A percentile compares a stretch with the other conserved stretches of the same genome.
Evolutionary conservation across 805 yeast genomes (phyloP).

Genomic region (Scheffersomyces amazonensis): DNA sequence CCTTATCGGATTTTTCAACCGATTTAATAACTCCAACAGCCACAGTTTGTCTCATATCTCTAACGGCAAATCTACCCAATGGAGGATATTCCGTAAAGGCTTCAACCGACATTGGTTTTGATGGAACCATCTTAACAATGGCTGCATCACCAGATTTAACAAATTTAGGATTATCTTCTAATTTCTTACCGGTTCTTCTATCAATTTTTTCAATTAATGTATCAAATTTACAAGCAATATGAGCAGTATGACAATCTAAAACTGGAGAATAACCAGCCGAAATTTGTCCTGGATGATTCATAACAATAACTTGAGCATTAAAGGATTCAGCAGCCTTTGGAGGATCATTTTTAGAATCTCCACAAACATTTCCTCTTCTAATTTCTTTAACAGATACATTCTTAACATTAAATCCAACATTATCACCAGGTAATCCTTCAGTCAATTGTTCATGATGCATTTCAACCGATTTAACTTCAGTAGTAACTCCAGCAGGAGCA

Average conservation of each 20-base stretch:
- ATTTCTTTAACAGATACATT: conserved; percentile 85
- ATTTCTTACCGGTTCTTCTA: conserved; percentile 57
- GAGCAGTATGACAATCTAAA: conserved; percentile 90
- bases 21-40: conserved; percentile 98
- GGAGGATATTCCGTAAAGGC: conserved; percentile 45
- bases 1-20: conserved; percentile 46
- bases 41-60: conserved; percentile 99
- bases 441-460: conserved; percentile 81
- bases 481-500: conserved; percentile 89
- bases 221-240: conserved; percentile 86
- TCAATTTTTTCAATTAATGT: conserved; percentile 79
- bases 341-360: conserved; percentile 88
- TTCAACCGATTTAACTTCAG: conserved; percentile 87
- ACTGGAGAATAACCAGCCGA: conserved; percentile 91
- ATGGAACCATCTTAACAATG: conserved; percentile 40
- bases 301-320: conserved; percentile 82
- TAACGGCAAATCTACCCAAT: conserved; percentile 62
- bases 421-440: conserved; percentile 89
- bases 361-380: conserved; percentile 90
- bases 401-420: conserved; percentile 88
- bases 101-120: conserved; percentile 45
- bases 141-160: conserved; percentile 40
- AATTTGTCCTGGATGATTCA: conserved; percentile 92
- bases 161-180: conserved; percentile 32
- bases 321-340: conserved; percentile 77